phyloP scores from a whole-genome alignment of 805 yeast species.

The Zygoascus ofunaensis region DNA sequence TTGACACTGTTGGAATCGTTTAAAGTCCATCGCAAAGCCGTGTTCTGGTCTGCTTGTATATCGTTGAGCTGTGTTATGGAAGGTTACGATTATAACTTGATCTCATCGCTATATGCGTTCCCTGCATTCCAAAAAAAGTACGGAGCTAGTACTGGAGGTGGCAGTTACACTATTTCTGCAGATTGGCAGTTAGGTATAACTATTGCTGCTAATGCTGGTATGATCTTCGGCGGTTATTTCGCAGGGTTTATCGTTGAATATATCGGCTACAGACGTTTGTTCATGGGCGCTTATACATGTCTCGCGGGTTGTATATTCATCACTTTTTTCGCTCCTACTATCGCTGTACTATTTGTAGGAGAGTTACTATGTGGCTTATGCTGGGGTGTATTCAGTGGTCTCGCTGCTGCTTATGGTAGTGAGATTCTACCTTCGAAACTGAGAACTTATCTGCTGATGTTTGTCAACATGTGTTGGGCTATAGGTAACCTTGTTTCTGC shows the following conservation, averaged over 20 bases:
- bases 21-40: too few relatives aligned
- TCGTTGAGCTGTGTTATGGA: too few relatives aligned
- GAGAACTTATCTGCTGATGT: constrained; percentile 41
- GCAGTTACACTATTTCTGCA: constrained; percentile 28
- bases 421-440: constrained; percentile 46
- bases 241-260: too few relatives aligned
- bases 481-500: constrained; percentile 48
- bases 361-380: constrained; percentile 33
- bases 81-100: constrained; percentile 39
- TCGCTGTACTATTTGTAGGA: constrained; percentile 31
- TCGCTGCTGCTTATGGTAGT: constrained; percentile 46
- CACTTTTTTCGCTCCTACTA: constrained; percentile 36
- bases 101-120: constrained; percentile 37
- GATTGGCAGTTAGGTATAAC: constrained; percentile 17
- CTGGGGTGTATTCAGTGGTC: constrained; percentile 46
- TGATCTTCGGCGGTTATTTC: constrained; percentile 39
- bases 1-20: too few relatives aligned
- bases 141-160: constrained; percentile 24
- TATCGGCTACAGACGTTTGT: constrained; percentile 30
- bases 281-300: constrained; percentile 24
- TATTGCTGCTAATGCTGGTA: constrained; percentile 28
- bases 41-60: too few relatives aligned
- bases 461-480: constrained; percentile 45
- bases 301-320: constrained; percentile 36
- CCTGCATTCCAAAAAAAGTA: constrained; percentile 36